These are phyloP conservation scores for Triticum aestivum DNA, from an alignment of 176 grass and related monocot genomes.

Conservation along the genomic window DNA sequence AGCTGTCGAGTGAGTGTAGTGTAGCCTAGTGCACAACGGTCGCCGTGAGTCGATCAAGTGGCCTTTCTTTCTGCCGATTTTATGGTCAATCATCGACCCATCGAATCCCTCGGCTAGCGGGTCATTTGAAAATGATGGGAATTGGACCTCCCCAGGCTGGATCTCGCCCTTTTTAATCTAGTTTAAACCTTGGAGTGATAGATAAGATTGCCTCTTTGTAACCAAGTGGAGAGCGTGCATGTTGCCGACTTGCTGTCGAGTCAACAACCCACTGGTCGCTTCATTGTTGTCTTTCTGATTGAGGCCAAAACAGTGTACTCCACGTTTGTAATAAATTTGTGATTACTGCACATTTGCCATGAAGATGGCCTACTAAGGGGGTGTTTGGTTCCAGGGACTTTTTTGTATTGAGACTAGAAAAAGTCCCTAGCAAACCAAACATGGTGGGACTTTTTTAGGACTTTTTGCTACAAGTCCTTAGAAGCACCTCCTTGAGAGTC, in stretches of 20 bases:
- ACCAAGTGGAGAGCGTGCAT: neutral
- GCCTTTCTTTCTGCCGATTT: neutral
- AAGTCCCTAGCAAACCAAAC: too few species aligned
- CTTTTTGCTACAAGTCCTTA: too few species aligned
- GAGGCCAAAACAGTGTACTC: neutral
- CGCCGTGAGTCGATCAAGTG: neutral
- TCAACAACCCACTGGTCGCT: neutral
- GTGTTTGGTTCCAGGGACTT: too few species aligned
- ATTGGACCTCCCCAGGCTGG: neutral
- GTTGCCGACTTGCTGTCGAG: neutral
- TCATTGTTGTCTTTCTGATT: neutral
- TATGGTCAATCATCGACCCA: neutral
- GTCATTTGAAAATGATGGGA: neutral
- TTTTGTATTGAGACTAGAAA: too few species aligned
- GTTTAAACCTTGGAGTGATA: neutral
- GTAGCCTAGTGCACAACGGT: neutral
- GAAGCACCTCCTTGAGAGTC: too few species aligned
- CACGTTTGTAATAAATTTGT: neutral
- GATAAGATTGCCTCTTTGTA: neutral
- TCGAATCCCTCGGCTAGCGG: neutral
- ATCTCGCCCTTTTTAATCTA: neutral
- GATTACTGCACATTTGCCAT: neutral
- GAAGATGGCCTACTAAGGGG: neutral
- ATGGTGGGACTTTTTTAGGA: too few species aligned
- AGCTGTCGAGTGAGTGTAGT: neutral